Percentiles rank a stretch among this genome's conserved stretches.
Conservation (phyloP, 805 yeast species). For the Kazachstania africana region DNA sequence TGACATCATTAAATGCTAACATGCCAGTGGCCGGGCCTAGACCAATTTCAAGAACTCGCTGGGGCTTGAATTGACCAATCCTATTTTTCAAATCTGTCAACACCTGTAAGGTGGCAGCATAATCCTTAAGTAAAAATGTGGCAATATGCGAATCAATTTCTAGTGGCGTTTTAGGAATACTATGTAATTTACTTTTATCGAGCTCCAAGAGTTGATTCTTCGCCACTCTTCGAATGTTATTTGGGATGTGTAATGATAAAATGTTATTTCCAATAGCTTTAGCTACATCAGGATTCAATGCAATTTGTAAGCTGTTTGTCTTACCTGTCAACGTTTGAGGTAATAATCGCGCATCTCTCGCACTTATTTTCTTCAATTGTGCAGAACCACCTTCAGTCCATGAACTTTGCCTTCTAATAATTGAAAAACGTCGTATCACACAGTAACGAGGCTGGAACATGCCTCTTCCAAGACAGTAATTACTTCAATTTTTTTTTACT, state of each 20-base stretch:
- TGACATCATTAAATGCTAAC: conserved; percentile 67
- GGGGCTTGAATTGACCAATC: conserved; percentile 45
- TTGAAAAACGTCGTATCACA: no score
- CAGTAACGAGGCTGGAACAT: no score
- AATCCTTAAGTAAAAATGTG: conserved; percentile 70
- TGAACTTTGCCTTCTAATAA: no score
- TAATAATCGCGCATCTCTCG: conserved; percentile 33
- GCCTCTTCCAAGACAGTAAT: no score
- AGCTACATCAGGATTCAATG: conserved; percentile 46
- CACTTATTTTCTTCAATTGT: background rate
- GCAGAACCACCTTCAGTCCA: no score
- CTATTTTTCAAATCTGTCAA: conserved; percentile 54
- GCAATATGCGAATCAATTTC: conserved; percentile 77
- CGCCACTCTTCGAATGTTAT: conserved; percentile 48
- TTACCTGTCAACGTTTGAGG: conserved; percentile 47
- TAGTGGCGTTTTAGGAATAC: conserved; percentile 30
- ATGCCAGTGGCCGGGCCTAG: conserved; percentile 91
- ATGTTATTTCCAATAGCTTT: conserved; percentile 55
- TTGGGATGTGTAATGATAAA: conserved; percentile 48
- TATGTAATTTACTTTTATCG: conserved; percentile 42
- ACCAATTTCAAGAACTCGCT: conserved; percentile 64
- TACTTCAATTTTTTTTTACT: no score
- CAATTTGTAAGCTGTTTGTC: conserved; percentile 36
- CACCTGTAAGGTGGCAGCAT: conserved; percentile 56
- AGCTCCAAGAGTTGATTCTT: conserved; percentile 43